These are phyloP conservation scores for Daldinia loculata DNA, from an alignment of 495 filamentous ascomycete genomes.

Conservation along the genomic window DNA sequence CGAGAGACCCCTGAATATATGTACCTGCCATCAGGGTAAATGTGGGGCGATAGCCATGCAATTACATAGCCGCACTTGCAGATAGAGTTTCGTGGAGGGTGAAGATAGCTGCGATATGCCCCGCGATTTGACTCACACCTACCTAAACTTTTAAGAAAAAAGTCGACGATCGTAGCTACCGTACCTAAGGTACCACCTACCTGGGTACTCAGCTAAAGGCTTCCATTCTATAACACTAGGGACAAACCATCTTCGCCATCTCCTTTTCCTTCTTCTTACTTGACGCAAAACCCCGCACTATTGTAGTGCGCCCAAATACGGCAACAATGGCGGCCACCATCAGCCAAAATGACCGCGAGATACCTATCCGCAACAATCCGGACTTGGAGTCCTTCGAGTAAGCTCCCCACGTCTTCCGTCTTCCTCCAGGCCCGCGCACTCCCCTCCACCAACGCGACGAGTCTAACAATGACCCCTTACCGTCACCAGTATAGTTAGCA, in stretches of 20 bases:
- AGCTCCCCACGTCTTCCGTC: slow-evolving; percentile 4
- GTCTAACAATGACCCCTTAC: slow-evolving; percentile 8
- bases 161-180: background rate
- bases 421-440: background rate
- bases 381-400: slow-evolving; percentile 48
- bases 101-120: slow-evolving; percentile 28
- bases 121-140: slow-evolving; percentile 42
- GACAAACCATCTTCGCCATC: background rate
- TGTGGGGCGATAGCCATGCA: slow-evolving; percentile 27
- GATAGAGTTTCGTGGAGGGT: slow-evolving; percentile 13
- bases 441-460: background rate
- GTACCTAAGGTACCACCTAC: background rate
- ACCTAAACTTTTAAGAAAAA: background rate
- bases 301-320: background rate
- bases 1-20: slow-evolving; percentile 6
- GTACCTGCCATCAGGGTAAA: slow-evolving; percentile 15
- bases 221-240: background rate
- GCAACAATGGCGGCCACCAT: slow-evolving; percentile 31
- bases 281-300: background rate
- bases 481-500: slow-evolving; percentile 59
- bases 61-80: slow-evolving; percentile 37
- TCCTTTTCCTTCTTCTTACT: background rate
- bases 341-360: slow-evolving; percentile 27
- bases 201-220: background rate
- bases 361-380: slow-evolving; percentile 44